Evolutionary conservation across 768 basidiomycete species (phyloP).

Genomic region (Gautieria morchelliformis): DNA sequence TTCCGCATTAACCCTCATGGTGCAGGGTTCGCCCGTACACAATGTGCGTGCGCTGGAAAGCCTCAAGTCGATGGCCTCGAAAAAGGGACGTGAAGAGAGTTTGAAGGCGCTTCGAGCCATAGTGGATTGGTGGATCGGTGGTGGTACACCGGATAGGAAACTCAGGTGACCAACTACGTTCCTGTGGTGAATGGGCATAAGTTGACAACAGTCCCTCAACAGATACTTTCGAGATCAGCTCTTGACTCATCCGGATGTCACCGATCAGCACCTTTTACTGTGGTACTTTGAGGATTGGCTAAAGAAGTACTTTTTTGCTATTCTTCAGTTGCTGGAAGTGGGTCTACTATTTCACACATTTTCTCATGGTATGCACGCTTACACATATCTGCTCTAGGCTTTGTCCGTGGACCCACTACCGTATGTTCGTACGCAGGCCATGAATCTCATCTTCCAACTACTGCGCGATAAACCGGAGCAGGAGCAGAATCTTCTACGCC

Average conservation of each 20-base stretch:
- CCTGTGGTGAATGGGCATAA: neutral
- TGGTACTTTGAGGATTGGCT: conserved; percentile 98
- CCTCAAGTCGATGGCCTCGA: conserved; percentile 70
- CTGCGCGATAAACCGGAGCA: conserved; percentile 91
- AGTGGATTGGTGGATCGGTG: conserved; percentile 96
- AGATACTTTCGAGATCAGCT: conserved; percentile 93
- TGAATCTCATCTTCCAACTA: conserved; percentile 68
- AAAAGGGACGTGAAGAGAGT: conserved; percentile 88
- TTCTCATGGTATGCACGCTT: neutral
- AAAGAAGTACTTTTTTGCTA: conserved; percentile 91
- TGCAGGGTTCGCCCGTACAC: conserved; percentile 73
- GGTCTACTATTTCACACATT: conserved; percentile 10
- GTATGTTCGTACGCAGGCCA: conserved; percentile 80
- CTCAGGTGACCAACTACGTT: conserved; percentile 49
- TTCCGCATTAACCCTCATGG: conserved; percentile 81
- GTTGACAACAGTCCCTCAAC: neutral
- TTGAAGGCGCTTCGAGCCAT: conserved; percentile 85
- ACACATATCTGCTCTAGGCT: conserved; percentile 32
- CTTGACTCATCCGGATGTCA: conserved; percentile 47
- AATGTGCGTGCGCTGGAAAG: conserved; percentile 73
- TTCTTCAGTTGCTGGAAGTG: conserved; percentile 87
- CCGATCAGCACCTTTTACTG: conserved; percentile 62
- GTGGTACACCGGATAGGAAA: conserved; percentile 82
- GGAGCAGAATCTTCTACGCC: conserved; percentile 87
- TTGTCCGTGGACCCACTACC: conserved; percentile 77